Evolutionary conservation across 768 basidiomycete genomes (phyloP).

Genomic region (Podaxis sp.): DNA sequence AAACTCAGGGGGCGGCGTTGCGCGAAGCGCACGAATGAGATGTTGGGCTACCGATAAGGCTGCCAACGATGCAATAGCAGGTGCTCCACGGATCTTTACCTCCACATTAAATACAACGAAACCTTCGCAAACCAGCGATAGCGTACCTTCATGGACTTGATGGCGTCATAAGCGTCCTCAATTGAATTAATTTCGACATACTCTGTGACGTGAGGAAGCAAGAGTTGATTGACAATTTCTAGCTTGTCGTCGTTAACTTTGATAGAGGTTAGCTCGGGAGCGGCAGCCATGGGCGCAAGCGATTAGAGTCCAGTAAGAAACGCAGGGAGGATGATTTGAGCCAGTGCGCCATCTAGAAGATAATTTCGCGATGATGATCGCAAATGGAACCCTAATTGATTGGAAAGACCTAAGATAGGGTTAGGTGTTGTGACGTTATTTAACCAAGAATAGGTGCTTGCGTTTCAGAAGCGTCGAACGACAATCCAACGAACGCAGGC

Average conservation of each 20-base stretch:
- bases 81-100: conserved; percentile 74
- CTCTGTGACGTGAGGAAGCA: conserved; percentile 74
- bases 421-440: neutral
- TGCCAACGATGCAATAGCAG: conserved; percentile 92
- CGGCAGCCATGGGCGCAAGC: conserved; percentile 22
- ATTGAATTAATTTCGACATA: conserved; percentile 67
- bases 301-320: neutral
- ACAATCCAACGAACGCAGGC: neutral
- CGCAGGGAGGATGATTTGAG: neutral
- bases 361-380: neutral
- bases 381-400: neutral
- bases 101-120: too few species aligned
- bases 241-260: conserved; percentile 44
- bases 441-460: too few species aligned
- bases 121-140: conserved; percentile 5
- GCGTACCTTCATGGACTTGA: conserved; percentile 90
- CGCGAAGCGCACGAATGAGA: conserved; percentile 52
- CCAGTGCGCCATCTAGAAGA: neutral
- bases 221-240: conserved; percentile 89
- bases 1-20: conserved; percentile 50
- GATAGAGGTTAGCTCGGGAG: conserved; percentile 38
- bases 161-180: conserved; percentile 89
- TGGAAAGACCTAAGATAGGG: neutral
- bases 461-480: neutral
- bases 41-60: conserved; percentile 73